phyloP scores from a whole-genome alignment of 495 filamentous ascomycete species.

The Trichoderma gamsii region DNA sequence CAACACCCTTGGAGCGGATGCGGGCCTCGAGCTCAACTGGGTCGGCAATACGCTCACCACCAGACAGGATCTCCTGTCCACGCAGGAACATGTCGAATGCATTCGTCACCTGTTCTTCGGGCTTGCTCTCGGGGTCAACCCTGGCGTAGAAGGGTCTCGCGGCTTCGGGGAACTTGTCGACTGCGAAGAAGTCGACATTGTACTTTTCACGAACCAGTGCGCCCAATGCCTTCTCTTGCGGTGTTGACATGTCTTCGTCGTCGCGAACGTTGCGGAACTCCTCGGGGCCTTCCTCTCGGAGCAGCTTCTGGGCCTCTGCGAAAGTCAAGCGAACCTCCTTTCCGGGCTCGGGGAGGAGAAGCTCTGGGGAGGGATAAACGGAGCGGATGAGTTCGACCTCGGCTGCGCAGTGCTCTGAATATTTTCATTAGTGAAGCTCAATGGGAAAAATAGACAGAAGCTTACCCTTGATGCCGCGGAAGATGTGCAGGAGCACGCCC shows the following conservation, averaged over 20 bases:
- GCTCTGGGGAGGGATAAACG: conserved; percentile 53
- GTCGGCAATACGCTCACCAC: conserved; percentile 80
- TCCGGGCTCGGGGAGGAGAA: conserved; percentile 52
- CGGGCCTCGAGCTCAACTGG: conserved; percentile 60
- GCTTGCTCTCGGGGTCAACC: conserved; percentile 59
- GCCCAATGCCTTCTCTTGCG: conserved; percentile 87
- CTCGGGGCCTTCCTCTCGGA: conserved; percentile 73
- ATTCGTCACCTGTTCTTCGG: conserved; percentile 49
- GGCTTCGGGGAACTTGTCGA: conserved; percentile 83
- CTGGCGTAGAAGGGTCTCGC: conserved; percentile 90
- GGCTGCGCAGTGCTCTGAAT: conserved; percentile 52
- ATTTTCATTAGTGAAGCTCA: neutral
- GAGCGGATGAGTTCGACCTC: conserved; percentile 64
- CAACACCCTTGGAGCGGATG: conserved; percentile 66
- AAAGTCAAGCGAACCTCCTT: conserved; percentile 80
- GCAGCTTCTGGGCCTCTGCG: conserved; percentile 73
- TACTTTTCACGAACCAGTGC: conserved; percentile 77
- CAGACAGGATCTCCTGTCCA: conserved; percentile 82
- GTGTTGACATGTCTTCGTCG: conserved; percentile 74
- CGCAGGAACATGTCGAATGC: conserved; percentile 92
- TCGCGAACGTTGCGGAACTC: conserved; percentile 60
- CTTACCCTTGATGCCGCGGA: conserved; percentile 57
- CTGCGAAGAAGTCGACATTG: conserved; percentile 83
- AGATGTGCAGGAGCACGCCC: conserved; percentile 80
- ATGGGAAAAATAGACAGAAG: neutral